These are phyloP conservation scores for Fusarium sp. DNA, from an alignment of 2,329 filamentous ascomycete genomes.

Conservation along the genomic window DNA sequence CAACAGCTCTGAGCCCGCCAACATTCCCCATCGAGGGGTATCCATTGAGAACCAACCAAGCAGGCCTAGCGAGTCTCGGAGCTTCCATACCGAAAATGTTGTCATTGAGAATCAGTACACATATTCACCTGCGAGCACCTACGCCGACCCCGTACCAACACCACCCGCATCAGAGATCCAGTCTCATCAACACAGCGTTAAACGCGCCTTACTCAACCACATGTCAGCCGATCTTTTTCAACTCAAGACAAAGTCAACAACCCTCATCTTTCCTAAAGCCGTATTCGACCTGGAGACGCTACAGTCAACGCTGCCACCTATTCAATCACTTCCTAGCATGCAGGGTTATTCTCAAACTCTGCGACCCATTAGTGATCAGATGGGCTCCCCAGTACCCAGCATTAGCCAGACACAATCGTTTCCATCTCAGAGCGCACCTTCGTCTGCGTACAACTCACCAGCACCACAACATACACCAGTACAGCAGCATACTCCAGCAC, in stretches of 20 bases:
- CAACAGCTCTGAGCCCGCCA: not conserved
- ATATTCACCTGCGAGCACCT: not conserved
- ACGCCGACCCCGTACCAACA: not conserved
- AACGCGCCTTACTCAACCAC: constrained; percentile 5
- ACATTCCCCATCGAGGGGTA: not conserved
- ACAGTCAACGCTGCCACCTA: not conserved
- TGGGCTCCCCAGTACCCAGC: not conserved
- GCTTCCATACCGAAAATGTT: not conserved
- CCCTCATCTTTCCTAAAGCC: constrained; percentile 7
- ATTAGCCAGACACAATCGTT: not conserved
- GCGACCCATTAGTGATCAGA: not conserved
- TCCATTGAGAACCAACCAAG: not conserved
- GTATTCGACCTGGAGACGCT: not conserved
- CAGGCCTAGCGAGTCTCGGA: not conserved
- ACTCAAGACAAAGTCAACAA: constrained; percentile 3
- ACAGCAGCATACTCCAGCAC: not conserved
- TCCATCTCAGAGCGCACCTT: not conserved
- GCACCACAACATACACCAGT: not conserved
- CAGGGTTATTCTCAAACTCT: not conserved
- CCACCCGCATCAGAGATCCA: not conserved
- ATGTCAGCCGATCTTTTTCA: constrained; percentile 12
- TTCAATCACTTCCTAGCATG: not conserved
- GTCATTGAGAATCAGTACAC: not conserved
- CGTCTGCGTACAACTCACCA: not conserved
- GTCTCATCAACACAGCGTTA: not conserved